phyloP scores from a whole-genome alignment of 805 yeast genomes.

The Cyberlindnera japonica region DNA sequence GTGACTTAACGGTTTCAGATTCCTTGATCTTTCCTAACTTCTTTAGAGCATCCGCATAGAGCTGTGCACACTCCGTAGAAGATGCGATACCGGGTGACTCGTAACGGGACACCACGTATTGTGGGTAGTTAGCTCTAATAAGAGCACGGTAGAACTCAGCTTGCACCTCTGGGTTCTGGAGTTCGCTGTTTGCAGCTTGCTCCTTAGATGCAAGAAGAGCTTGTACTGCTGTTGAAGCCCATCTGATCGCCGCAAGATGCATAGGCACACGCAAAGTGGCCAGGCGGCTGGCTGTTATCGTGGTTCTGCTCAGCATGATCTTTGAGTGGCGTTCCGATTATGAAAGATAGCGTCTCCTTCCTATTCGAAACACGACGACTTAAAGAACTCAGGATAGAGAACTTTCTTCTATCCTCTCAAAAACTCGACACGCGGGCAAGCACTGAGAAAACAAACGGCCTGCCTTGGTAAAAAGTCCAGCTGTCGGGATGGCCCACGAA shows the following conservation, averaged over 20 bases:
- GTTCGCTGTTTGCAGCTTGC: slow-evolving; percentile 77
- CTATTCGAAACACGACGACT: too few relatives aligned
- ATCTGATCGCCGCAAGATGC: slow-evolving; percentile 16
- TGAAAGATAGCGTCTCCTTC: too few relatives aligned
- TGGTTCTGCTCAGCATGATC: slow-evolving; percentile 10
- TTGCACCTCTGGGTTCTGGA: slow-evolving; percentile 67
- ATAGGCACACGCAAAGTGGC: slow-evolving; percentile 10
- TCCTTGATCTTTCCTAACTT: slow-evolving; percentile 73
- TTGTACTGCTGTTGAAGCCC: slow-evolving; percentile 23
- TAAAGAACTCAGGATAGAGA: too few relatives aligned
- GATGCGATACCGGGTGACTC: slow-evolving; percentile 93
- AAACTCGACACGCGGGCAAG: too few relatives aligned
- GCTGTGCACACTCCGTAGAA: slow-evolving; percentile 70
- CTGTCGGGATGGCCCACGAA: too few relatives aligned
- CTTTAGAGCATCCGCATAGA: slow-evolving; percentile 78
- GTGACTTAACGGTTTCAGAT: slow-evolving; percentile 49
- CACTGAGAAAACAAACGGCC: too few relatives aligned
- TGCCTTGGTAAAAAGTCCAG: too few relatives aligned
- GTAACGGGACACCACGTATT: slow-evolving; percentile 88
- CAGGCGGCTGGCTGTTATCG: slow-evolving; percentile 9
- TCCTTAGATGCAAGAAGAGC: slow-evolving; percentile 58
- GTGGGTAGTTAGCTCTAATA: slow-evolving; percentile 84
- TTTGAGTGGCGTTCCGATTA: slow-evolving; percentile 12
- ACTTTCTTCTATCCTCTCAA: too few relatives aligned
- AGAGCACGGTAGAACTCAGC: slow-evolving; percentile 78